A percentile compares a stretch with the other conserved stretches of the same genome.
Conservation (phyloP, 2,329 filamentous ascomycete genomes). For the Tolypocladium pustulatum region DNA sequence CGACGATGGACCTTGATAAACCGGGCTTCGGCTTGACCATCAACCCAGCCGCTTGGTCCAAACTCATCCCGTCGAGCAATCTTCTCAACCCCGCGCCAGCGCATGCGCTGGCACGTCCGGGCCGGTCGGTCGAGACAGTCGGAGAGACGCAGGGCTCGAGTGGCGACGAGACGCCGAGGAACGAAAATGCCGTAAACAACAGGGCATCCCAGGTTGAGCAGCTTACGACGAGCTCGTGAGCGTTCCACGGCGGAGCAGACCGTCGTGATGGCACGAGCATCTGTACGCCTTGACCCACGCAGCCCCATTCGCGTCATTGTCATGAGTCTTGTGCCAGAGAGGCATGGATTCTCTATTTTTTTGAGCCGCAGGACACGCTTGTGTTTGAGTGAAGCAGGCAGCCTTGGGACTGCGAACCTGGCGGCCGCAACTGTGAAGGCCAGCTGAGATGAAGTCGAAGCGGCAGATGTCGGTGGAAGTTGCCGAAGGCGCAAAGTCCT, state of each 20-base stretch:
- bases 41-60: conserved; percentile 60
- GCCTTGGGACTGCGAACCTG: too few relatives aligned
- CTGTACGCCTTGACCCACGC: background rate
- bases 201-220: background rate
- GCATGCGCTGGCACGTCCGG: conserved; percentile 23
- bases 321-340: background rate
- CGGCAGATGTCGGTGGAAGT: background rate
- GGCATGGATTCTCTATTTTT: too few relatives aligned
- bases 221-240: background rate
- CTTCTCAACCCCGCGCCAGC: conserved; percentile 59
- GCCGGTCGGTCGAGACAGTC: conserved; percentile 4
- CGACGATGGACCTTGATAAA: conserved; percentile 70
- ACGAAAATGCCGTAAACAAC: background rate
- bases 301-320: background rate
- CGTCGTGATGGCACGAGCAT: background rate
- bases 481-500: background rate
- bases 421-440: background rate
- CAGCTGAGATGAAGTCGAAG: background rate
- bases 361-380: background rate
- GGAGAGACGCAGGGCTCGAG: conserved; percentile 9
- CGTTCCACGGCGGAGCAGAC: background rate
- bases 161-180: background rate
- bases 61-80: conserved; percentile 64
- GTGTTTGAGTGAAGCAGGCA: background rate
- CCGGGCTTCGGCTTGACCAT: conserved; percentile 85